These are phyloP conservation scores for Debaryomycetaceae sp. DNA, from an alignment of 1,139 yeast species.

Conservation along the genomic window DNA sequence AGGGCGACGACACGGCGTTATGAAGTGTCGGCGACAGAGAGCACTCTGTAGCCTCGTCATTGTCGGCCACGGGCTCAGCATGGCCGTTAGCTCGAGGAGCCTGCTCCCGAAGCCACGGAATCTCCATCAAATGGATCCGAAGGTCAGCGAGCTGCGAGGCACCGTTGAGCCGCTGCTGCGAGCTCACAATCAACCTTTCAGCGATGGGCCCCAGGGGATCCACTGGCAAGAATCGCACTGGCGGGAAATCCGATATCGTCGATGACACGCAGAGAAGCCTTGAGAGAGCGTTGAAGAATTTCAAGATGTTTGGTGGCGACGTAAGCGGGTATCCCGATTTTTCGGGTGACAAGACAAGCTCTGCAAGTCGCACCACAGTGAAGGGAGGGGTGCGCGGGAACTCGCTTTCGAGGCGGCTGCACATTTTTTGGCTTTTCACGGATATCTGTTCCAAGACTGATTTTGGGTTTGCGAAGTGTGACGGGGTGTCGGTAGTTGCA, in stretches of 20 bases:
- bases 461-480: no score
- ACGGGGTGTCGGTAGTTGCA: constrained; percentile 7
- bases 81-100: constrained; percentile 3
- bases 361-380: constrained; percentile 53
- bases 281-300: constrained; percentile 27
- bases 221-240: constrained; percentile 10
- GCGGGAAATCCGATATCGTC: constrained; percentile 22
- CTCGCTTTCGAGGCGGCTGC: no score
- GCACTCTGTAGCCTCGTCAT: constrained; percentile 3
- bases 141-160: not conserved
- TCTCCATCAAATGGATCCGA: constrained; percentile 26
- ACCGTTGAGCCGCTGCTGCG: constrained; percentile 2
- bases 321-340: constrained; percentile 27
- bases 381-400: constrained; percentile 50
- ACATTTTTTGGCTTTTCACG: no score
- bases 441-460: no score
- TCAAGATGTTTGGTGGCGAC: constrained; percentile 22
- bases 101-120: constrained; percentile 43
- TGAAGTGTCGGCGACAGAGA: not conserved
- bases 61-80: constrained; percentile 1
- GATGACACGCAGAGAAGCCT: constrained; percentile 28
- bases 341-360: constrained; percentile 41
- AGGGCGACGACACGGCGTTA: not conserved
- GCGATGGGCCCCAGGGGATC: no score
- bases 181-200: no score